Percentiles rank a stretch among this genome's conserved stretches.
Evolutionary conservation across 768 basidiomycete genomes (phyloP).

Genomic region (Psilocybe sp.): DNA sequence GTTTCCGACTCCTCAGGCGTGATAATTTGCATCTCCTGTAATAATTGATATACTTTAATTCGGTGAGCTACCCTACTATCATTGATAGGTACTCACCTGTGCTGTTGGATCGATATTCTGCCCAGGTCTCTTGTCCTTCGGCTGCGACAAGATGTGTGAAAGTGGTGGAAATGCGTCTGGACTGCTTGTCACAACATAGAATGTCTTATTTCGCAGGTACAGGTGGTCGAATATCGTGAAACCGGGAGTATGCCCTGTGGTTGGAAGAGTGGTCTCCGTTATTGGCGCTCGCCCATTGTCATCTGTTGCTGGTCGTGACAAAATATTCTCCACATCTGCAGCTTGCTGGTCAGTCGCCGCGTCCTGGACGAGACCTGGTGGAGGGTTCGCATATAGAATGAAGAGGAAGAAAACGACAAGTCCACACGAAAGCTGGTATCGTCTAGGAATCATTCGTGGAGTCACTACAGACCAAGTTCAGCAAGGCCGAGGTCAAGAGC

Average conservation of each 20-base stretch:
- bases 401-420: too few relatives aligned
- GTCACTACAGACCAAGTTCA: too few relatives aligned
- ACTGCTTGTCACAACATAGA: slow-evolving; percentile 56
- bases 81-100: slow-evolving; percentile 19
- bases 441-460: too few relatives aligned
- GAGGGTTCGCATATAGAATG: too few relatives aligned
- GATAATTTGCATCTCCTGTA: slow-evolving; percentile 24
- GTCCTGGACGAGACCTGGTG: too few relatives aligned
- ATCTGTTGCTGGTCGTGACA: too few relatives aligned
- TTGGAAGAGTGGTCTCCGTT: slow-evolving; percentile 25
- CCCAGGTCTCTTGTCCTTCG: slow-evolving; percentile 16
- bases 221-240: slow-evolving; percentile 75
- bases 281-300: neutral
- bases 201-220: slow-evolving; percentile 71
- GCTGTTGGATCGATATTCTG: slow-evolving; percentile 27
- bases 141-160: slow-evolving; percentile 36
- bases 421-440: too few relatives aligned
- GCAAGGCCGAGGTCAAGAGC: too few relatives aligned
- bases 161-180: slow-evolving; percentile 39
- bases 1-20: slow-evolving; percentile 15
- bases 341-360: too few relatives aligned
- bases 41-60: neutral
- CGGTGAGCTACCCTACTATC: neutral
- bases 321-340: too few relatives aligned
- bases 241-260: slow-evolving; percentile 49